These are phyloP conservation scores for Tubosaeta brunneosetosa DNA, from an alignment of 768 basidiomycete genomes.

Conservation along the genomic window DNA sequence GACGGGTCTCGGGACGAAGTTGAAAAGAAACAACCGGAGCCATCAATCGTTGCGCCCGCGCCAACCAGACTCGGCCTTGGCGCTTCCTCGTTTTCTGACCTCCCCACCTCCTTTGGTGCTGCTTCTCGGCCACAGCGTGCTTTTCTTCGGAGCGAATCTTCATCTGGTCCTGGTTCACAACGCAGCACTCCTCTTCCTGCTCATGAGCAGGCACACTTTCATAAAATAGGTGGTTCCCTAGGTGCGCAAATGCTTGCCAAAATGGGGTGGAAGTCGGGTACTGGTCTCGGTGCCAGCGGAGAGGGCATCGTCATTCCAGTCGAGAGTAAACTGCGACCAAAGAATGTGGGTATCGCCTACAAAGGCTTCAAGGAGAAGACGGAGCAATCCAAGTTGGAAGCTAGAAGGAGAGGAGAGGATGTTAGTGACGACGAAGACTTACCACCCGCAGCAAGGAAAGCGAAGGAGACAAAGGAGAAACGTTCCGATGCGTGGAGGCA, in stretches of 20 bases:
- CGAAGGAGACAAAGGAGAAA: conserved; percentile 54
- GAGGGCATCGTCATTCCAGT: conserved; percentile 87
- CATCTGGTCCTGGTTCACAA: conserved; percentile 38
- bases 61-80: conserved; percentile 20
- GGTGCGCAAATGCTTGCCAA: conserved; percentile 90
- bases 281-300: conserved; percentile 68
- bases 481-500: conserved; percentile 82
- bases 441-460: conserved; percentile 27
- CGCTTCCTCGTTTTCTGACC: conserved; percentile 19
- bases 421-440: conserved; percentile 68
- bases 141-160: conserved; percentile 51
- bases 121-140: conserved; percentile 38
- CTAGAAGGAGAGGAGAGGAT: conserved; percentile 63
- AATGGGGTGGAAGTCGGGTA: conserved; percentile 90
- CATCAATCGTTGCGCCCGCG: conserved; percentile 26
- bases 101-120: conserved; percentile 39
- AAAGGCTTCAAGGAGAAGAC: conserved; percentile 88
- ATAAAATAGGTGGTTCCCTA: conserved; percentile 67
- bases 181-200: conserved; percentile 52
- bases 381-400: conserved; percentile 77
- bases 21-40: conserved; percentile 27
- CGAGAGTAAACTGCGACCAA: conserved; percentile 78
- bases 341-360: conserved; percentile 83
- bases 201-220: conserved; percentile 76
- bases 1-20: conserved; percentile 34